Evolutionary conservation across 768 basidiomycete species (phyloP), one percentile per base, ranked within the genome.

Genomic region (Cystofilobasidium bisporidii): DNA sequence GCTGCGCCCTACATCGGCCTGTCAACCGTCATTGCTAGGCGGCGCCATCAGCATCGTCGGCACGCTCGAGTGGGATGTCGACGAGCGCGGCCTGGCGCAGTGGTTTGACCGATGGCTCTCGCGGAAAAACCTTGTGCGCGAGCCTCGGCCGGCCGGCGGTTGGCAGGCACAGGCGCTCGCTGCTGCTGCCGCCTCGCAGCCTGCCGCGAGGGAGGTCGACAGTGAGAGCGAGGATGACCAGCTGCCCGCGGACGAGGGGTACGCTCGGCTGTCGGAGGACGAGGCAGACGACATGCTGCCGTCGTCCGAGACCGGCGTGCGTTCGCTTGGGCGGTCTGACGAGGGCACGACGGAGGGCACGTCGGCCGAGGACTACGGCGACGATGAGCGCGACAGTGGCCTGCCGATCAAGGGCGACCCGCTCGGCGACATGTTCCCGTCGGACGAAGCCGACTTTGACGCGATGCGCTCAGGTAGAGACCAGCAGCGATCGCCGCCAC

Each of bases 31-130:
- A n/a, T n/a, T n/a, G n/a, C n/a, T n/a, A 43, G 43, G 43, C 14
- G 20, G 43, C 17, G 43, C 26, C 11, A 22, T 56, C 12, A 56
- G 53, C 30, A 56, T 56, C 30, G 53, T 32, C 12, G 53, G 53
- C 26, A 56, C 53, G 12, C 20, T 56, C 12, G 53, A 56, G 30
- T 56, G 26, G 28, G 53, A 56, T 30, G 53, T 56, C 53, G 53
- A 56, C 53, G 53, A 56, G 14, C 53, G 28, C 28, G 53, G 53
- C 28, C 5, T 8, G 5, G 22, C 15, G 15, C 4, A 2, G 15
- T 56, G 53, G 53, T 56, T 30, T 32, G 53, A 56, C 18, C 26
- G 53, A 2, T 56, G 53, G 53, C 6, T 56, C 15, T 1, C 28
- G 3, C 26, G 53, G 4, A 56, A 32, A 32, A 30, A 14, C 18